Percentiles rank a stretch among this genome's conserved stretches.
Conservation (phyloP, 225 moss, liverwort and hornwort genomes). For the Straminergon stramineum region DNA sequence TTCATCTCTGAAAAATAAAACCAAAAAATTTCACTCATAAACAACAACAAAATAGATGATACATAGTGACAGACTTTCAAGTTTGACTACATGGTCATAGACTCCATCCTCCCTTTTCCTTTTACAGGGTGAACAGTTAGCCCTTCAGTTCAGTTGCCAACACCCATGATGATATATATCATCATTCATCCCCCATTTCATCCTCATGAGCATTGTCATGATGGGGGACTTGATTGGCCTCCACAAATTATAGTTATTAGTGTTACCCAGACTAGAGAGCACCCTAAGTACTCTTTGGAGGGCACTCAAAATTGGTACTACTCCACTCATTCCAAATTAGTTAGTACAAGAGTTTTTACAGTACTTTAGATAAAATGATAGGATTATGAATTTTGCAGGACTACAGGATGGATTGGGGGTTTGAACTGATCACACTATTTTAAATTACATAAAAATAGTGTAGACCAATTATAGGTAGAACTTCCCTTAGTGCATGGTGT, state of each 20-base stretch:
- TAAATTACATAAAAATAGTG: not conserved
- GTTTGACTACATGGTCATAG: not conserved
- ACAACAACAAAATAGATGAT: rapidly evolving
- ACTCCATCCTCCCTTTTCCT: not conserved
- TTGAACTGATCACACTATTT: not conserved
- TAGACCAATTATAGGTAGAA: not conserved
- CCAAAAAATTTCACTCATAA: not conserved
- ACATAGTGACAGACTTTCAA: too few relatives aligned
- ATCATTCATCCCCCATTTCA: not conserved
- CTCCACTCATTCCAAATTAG: not conserved
- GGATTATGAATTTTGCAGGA: not conserved
- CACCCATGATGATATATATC: not conserved
- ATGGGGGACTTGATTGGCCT: not conserved
- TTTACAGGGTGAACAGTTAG: not conserved
- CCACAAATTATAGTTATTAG: not conserved
- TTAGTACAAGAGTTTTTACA: not conserved
- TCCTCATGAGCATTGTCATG: not conserved
- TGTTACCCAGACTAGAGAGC: not conserved
- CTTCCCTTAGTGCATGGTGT: too few relatives aligned
- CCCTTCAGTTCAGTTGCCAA: not conserved
- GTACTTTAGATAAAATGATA: not conserved
- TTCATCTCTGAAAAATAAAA: not conserved
- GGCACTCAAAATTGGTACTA: not conserved
- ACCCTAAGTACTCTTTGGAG: too few relatives aligned
- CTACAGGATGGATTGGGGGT: not conserved